These are phyloP conservation scores for Lentinula edodes DNA, from an alignment of 768 basidiomycete genomes.

Conservation along the genomic window DNA sequence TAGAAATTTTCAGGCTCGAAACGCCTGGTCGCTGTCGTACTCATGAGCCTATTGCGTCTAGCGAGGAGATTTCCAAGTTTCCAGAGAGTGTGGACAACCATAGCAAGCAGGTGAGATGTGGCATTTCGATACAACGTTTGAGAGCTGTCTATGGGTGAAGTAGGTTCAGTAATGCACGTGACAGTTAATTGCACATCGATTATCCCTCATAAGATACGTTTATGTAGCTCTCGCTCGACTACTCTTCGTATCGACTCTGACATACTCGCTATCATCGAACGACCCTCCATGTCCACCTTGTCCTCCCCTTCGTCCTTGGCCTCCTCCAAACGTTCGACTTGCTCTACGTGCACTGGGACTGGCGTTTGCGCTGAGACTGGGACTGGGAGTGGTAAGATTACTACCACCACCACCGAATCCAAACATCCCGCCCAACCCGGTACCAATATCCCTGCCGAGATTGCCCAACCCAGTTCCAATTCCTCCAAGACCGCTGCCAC, in stretches of 20 bases:
- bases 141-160: too few relatives aligned
- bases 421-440: background rate
- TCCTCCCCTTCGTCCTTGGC: background rate
- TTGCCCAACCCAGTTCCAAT: background rate
- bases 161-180: too few relatives aligned
- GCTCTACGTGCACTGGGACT: slow-evolving; percentile 2
- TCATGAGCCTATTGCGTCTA: too few relatives aligned
- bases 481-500: background rate
- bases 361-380: background rate
- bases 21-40: too few relatives aligned
- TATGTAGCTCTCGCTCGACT: slow-evolving; percentile 40
- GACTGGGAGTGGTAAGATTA: background rate
- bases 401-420: background rate
- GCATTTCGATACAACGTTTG: too few relatives aligned
- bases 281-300: background rate
- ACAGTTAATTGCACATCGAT: too few relatives aligned
- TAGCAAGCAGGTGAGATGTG: too few relatives aligned
- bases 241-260: slow-evolving; percentile 70
- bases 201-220: too few relatives aligned
- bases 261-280: slow-evolving; percentile 72
- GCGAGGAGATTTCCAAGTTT: too few relatives aligned
- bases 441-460: background rate
- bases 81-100: too few relatives aligned
- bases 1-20: too few relatives aligned
- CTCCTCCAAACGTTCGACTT: background rate